A percentile compares a stretch with the other conserved stretches of the same genome.
Conservation (phyloP, 225 moss, liverwort and hornwort genomes). For the Takakia lepidozioides region DNA sequence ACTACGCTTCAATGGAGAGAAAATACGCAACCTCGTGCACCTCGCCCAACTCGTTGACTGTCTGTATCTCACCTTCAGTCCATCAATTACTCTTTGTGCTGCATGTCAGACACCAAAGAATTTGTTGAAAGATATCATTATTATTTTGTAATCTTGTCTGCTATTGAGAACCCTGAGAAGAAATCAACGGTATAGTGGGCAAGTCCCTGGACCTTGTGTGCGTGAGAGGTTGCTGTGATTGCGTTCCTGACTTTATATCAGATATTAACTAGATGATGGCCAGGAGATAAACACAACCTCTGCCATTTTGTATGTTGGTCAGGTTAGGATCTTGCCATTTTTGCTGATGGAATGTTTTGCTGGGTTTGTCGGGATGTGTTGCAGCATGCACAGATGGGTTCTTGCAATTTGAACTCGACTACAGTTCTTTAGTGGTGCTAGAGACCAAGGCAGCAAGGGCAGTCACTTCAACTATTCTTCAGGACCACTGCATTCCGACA, state of each 20-base stretch:
- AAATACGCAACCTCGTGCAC: conserved; percentile 87
- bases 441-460: conserved; percentile 69
- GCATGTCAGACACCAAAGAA: neutral
- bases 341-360: no score
- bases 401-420: conserved; percentile 90
- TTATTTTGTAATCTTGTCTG: no score
- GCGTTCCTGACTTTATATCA: neutral
- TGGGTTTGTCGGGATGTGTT: no score
- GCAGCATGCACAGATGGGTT: conserved; percentile 85
- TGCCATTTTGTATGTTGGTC: no score
- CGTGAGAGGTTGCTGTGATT: neutral
- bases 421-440: conserved; percentile 83
- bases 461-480: conserved; percentile 73
- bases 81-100: neutral
- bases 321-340: no score
- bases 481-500: conserved; percentile 81
- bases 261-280: no score
- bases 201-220: neutral
- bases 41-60: conserved; percentile 93
- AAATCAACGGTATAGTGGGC: no score
- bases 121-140: neutral
- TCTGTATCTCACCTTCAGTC: conserved; percentile 21
- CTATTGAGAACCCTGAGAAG: no score
- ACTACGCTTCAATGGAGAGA: conserved; percentile 78
- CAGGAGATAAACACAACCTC: no score